Base-by-base conservation (phyloP, 2,329 filamentous ascomycete genomes). In the Orbilia brochopaga region DNA sequence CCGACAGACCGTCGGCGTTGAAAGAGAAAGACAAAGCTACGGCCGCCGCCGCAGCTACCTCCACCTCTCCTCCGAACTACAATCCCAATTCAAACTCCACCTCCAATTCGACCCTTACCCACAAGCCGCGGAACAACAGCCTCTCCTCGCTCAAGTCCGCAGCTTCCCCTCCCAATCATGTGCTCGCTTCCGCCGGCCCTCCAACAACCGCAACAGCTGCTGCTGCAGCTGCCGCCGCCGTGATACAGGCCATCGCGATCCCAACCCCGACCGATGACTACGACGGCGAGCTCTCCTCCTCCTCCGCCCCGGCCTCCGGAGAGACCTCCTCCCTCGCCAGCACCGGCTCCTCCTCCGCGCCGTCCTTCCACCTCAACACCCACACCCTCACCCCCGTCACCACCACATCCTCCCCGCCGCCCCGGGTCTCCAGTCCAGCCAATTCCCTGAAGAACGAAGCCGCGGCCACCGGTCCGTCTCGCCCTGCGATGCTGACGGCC, bases 1-100 rank as follows among this genome's bases (percentile, higher is more conserved):
- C 89, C 76, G 87, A 88, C 79, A 90, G 89, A 78, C 89, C 90
- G 76, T 85, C 86, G 77, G 87, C 86, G 74, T 80, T 84, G 62
- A 69, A 74, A 66, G 74, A 75, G 69, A 75, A 75, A 61, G 67
- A 75, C 32, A 63, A 56, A 54, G 57, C 58, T 23, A 32, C 59
- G 19, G 64, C 63, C 21, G 56, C 64, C n/a, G 55, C 57, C 17
- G 55, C 48, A 24, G 15, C 57, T 13, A 17, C 66, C 11, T 65
- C 59, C 23, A 51, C 62, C 23, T 52, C 72, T 37, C 54, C 77
- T 67, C 83, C 27, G 27, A 32, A 32, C 8, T 8, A 32, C 27
- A 3, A 32, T 8, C 27, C 3, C 27, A 3, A 32, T 3, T n/a
- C n/a, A n/a, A 3, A 32, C 27, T 32, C 27, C 27, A 32, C 3